These are phyloP conservation scores for Sanchytrium tribonematis DNA, from an alignment of 371 early-diverging fungal genomes.

Conservation along the genomic window DNA sequence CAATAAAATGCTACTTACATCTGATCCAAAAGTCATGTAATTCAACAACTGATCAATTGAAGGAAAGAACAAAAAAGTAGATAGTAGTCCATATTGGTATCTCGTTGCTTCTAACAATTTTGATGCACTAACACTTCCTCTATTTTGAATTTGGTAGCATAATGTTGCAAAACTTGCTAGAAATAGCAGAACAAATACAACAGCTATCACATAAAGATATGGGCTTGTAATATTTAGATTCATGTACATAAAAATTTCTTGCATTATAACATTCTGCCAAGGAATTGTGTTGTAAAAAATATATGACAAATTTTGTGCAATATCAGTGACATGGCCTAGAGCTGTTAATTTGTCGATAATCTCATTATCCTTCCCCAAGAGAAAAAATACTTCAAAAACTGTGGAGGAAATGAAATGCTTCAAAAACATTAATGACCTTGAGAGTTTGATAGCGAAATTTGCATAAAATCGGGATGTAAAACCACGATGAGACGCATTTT, in stretches of 20 bases:
- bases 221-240: not conserved
- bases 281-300: not conserved
- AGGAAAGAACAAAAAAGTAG: not conserved
- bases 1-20: not conserved
- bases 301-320: not conserved
- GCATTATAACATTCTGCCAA: not conserved
- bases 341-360: not conserved
- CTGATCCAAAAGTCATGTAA: not conserved
- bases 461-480: too few species aligned
- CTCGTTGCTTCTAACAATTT: not conserved
- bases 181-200: not conserved
- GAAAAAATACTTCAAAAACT: not conserved
- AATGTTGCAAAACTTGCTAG: not conserved
- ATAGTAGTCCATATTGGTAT: not conserved
- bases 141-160: not conserved
- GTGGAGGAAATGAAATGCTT: not conserved
- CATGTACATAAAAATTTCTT: not conserved
- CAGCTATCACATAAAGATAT: not conserved
- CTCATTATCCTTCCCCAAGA: not conserved
- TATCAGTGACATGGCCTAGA: not conserved
- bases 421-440: too few species aligned
- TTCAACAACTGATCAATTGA: not conserved
- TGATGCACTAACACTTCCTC: not conserved
- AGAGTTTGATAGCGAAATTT: too few species aligned
- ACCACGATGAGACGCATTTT: too few species aligned